Evolutionary conservation across 2,329 filamentous ascomycete species (phyloP), one percentile per base, ranked within the genome.

Genomic region (Cladosporium sp.): DNA sequence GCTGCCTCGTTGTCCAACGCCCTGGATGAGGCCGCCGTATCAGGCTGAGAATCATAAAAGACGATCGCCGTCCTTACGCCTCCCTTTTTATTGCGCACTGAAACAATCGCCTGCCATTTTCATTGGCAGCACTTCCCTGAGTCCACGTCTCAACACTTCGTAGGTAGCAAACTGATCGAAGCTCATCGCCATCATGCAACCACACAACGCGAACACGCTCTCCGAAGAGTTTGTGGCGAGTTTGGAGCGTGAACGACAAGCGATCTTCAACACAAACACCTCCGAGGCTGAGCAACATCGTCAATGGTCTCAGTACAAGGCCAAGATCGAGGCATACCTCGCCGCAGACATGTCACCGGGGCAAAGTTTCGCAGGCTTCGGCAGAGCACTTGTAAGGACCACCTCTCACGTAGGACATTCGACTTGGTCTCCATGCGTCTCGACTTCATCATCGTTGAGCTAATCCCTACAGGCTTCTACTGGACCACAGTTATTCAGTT

Each of bases 211-310:
- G 3, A 21, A 44, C 15, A 21, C 15, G 3, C 30, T n/a, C 14
- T 32, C 59, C 28, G 47, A n/a, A 5, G 44, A 57, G n/a, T 18
- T 28, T 14, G 26, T 55, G 7, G 26, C 41, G 21, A 38, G 41
- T 2, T 72, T 80, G 66, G 73, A 78, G 64, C 74, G 76, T 61
- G 74, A 78, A 68, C 75, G 74, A 66, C 75, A 75, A 60, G 69
- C 76, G 21, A 77, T 80, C 71, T 78, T 73, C 74, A 70, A 62
- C 54, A 69, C 71, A 60, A 69, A 79, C 64, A 65, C 72, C 54
- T 70, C 77, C 51, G 75, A 78, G 47, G 71, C 76, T 41, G 69
- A 78, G 65, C 75, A 74, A 65, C 74, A 77, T 54, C 66, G 70
- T n/a, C 74, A 74, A 59, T 80, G 78, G 78, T 67, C 68, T 28